Evolutionary conservation across 345 rosid species (phyloP).

Genomic region (Citrus cavaleriei): DNA sequence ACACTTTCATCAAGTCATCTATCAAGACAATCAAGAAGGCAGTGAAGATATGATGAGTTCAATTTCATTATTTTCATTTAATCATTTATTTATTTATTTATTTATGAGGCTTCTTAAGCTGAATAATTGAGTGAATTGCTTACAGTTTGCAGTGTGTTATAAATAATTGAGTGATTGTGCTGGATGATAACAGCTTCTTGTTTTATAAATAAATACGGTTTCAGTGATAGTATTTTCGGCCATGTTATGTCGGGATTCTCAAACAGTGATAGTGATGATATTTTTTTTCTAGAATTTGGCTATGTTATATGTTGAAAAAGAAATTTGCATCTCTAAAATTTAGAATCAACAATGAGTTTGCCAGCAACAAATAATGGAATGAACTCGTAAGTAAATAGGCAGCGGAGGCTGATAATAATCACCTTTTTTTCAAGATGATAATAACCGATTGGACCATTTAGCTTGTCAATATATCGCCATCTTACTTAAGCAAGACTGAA

Average conservation of each 20-base stretch:
- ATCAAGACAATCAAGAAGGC: conserved; percentile 68
- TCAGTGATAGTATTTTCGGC: background rate
- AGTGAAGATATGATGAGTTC: conserved; percentile 38
- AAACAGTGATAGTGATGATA: background rate
- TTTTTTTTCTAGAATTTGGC: background rate
- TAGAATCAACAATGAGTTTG: background rate
- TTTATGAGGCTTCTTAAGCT: conserved; percentile 5
- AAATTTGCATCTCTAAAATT: background rate
- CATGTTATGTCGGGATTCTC: background rate
- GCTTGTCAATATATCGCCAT: background rate
- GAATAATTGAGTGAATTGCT: conserved; percentile 28
- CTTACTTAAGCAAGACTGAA: background rate
- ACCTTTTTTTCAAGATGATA: no score
- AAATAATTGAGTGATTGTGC: no score
- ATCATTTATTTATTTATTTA: conserved; percentile 5
- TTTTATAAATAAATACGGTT: conserved; percentile 15
- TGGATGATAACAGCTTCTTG: conserved; percentile 49
- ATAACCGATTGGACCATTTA: background rate
- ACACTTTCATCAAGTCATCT: conserved; percentile 73
- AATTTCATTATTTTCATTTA: background rate
- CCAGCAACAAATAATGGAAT: background rate
- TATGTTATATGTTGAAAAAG: background rate
- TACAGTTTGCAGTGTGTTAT: background rate
- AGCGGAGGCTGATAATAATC: background rate
- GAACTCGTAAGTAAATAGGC: background rate